A percentile compares a stretch with the other conserved stretches of the same genome.
These are phyloP conservation scores for Tremella fuciformis DNA, from an alignment of 768 basidiomycete genomes.

Conservation along the genomic window DNA sequence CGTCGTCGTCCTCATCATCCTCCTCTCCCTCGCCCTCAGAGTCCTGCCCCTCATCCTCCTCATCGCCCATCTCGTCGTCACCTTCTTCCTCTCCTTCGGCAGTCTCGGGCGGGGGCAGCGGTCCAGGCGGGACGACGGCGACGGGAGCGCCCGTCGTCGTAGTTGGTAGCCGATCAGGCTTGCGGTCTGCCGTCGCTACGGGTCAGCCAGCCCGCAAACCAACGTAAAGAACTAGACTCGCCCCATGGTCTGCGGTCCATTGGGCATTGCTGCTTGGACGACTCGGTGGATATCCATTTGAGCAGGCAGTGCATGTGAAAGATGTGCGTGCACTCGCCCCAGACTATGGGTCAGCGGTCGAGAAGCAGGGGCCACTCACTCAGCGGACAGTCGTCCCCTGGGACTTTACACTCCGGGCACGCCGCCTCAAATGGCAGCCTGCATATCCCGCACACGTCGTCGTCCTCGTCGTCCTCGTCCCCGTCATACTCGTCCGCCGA, in stretches of 20 bases:
- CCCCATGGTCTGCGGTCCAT: slow-evolving; percentile 95
- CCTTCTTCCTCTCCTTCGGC: slow-evolving; percentile 13
- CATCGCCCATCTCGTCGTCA: slow-evolving; percentile 15
- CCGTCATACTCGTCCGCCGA: slow-evolving; percentile 34
- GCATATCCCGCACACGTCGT: slow-evolving; percentile 47
- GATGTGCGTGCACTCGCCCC: slow-evolving; percentile 95
- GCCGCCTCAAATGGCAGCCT: slow-evolving; percentile 71
- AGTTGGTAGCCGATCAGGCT: slow-evolving; percentile 41
- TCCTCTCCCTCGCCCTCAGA: slow-evolving; percentile 13
- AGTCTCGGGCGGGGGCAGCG: slow-evolving; percentile 14
- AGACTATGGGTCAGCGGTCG: slow-evolving; percentile 60
- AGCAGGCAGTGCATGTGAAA: slow-evolving; percentile 98
- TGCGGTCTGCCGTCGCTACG: slow-evolving; percentile 42
- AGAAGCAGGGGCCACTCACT: slow-evolving; percentile 58
- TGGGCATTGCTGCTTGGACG: slow-evolving; percentile 95
- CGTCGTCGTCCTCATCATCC: not conserved
- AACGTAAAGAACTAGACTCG: slow-evolving; percentile 49
- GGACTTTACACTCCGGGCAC: slow-evolving; percentile 92
- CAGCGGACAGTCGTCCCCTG: slow-evolving; percentile 90
- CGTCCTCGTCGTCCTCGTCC: slow-evolving; percentile 38
- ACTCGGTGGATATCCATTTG: slow-evolving; percentile 87
- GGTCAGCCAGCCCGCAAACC: slow-evolving; percentile 4
- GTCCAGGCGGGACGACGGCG: slow-evolving; percentile 36
- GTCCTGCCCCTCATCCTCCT: slow-evolving; percentile 15
- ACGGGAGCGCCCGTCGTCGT: slow-evolving; percentile 35